Percentiles rank a stretch among this genome's conserved stretches.
Conservation (phyloP, 257 asterid species). For the Nyctanthes arbortristis region DNA sequence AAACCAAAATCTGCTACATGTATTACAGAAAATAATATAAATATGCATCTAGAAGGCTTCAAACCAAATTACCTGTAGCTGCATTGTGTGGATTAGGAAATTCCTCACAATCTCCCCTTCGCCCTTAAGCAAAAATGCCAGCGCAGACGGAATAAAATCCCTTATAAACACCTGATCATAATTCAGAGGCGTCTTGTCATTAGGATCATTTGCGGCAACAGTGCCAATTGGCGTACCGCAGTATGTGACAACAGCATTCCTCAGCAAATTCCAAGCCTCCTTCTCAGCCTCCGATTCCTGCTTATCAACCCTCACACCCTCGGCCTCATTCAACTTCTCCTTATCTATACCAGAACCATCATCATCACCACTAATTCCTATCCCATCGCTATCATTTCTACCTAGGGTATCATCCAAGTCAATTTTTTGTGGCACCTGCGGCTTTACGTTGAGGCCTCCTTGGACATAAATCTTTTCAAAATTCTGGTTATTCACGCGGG, state of each 20-base stretch:
- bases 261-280: slow-evolving; percentile 80
- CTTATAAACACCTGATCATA: slow-evolving; percentile 95
- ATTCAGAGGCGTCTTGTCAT: slow-evolving; percentile 74
- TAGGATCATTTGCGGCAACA: slow-evolving; percentile 84
- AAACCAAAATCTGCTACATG: background rate
- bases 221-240: slow-evolving; percentile 91
- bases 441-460: slow-evolving; percentile 78
- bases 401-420: slow-evolving; percentile 42
- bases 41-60: slow-evolving; percentile 7
- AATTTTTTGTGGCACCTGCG: slow-evolving; percentile 51
- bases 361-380: slow-evolving; percentile 13
- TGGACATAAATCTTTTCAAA: slow-evolving; percentile 83
- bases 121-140: slow-evolving; percentile 91
- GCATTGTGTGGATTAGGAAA: slow-evolving; percentile 89
- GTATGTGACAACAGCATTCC: slow-evolving; percentile 67
- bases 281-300: slow-evolving; percentile 66
- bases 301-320: slow-evolving; percentile 22
- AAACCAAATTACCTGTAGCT: slow-evolving; percentile 67
- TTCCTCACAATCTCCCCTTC: slow-evolving; percentile 84
- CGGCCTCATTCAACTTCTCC: slow-evolving; percentile 27
- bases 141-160: slow-evolving; percentile 88
- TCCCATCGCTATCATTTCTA: slow-evolving; percentile 14
- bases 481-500: slow-evolving; percentile 67
- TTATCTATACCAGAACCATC: slow-evolving; percentile 13
- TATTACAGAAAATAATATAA: background rate